phyloP scores from a whole-genome alignment of 345 rosid genomes.

The Linum tenue region DNA sequence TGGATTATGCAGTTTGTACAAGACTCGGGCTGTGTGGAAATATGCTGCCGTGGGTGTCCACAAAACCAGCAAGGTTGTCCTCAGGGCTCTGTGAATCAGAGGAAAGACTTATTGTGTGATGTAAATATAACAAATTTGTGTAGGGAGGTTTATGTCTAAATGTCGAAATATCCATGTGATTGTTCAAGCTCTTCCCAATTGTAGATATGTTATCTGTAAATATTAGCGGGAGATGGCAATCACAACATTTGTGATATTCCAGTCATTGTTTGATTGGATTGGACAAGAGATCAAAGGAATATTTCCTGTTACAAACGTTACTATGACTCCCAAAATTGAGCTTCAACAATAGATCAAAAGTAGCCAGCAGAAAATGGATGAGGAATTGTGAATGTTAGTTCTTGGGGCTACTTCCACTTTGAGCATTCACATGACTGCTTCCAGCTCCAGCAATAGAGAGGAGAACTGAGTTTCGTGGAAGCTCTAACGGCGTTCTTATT shows the following conservation, averaged over 20 bases:
- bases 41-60: conserved; percentile 68
- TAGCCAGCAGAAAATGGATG: too few relatives aligned
- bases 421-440: too few relatives aligned
- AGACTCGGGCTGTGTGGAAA: conserved; percentile 47
- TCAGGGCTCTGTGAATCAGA: conserved; percentile 45
- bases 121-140: neutral
- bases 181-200: neutral
- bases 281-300: neutral
- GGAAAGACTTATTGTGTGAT: neutral
- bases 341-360: too few relatives aligned
- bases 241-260: neutral
- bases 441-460: too few relatives aligned
- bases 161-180: neutral
- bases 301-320: too few relatives aligned
- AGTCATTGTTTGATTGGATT: neutral
- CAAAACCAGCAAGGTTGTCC: conserved; percentile 53
- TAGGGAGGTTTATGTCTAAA: neutral
- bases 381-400: too few relatives aligned
- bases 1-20: conserved; percentile 45
- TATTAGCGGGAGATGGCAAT: neutral
- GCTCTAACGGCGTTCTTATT: too few relatives aligned
- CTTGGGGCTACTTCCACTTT: too few relatives aligned
- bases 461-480: too few relatives aligned
- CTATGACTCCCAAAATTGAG: too few relatives aligned
- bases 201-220: neutral